Conservation (phyloP, 2,329 filamentous ascomycete genomes). For the Alternaria consortialis region DNA sequence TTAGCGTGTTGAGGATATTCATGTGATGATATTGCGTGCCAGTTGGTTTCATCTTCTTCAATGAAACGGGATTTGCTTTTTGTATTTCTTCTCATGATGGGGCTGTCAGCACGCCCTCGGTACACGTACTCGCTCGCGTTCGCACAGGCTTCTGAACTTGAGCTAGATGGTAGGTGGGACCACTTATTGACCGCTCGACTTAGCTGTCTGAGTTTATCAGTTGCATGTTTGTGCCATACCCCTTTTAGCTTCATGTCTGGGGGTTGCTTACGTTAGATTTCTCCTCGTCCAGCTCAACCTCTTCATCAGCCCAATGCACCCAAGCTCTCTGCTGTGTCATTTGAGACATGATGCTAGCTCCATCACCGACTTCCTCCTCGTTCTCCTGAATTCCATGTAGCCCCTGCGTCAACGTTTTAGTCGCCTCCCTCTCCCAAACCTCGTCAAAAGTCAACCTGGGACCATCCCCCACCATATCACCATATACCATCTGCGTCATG, state of each 20-base stretch:
- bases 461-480: not conserved
- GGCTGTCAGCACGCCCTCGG: not conserved
- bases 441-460: slow-evolving; percentile 1
- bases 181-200: not conserved
- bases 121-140: not conserved
- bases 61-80: not conserved
- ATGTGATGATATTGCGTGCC: not conserved
- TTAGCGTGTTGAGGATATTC: not conserved
- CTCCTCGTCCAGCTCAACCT: too few species aligned
- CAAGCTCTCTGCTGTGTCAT: not conserved
- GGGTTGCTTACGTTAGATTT: not conserved
- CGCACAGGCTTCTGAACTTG: not conserved
- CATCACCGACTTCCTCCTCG: not conserved
- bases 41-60: not conserved
- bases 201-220: not conserved
- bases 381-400: not conserved
- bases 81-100: not conserved
- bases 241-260: not conserved
- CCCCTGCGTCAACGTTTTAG: not conserved
- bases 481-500: slow-evolving; percentile 6
- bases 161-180: not conserved
- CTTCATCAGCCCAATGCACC: not conserved
- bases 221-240: not conserved
- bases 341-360: not conserved
- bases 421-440: slow-evolving; percentile 14